Percentiles rank a stretch among this genome's conserved stretches.
These are phyloP conservation scores for Coprinopsis cinerea DNA, from an alignment of 768 basidiomycete species.

Conservation along the genomic window DNA sequence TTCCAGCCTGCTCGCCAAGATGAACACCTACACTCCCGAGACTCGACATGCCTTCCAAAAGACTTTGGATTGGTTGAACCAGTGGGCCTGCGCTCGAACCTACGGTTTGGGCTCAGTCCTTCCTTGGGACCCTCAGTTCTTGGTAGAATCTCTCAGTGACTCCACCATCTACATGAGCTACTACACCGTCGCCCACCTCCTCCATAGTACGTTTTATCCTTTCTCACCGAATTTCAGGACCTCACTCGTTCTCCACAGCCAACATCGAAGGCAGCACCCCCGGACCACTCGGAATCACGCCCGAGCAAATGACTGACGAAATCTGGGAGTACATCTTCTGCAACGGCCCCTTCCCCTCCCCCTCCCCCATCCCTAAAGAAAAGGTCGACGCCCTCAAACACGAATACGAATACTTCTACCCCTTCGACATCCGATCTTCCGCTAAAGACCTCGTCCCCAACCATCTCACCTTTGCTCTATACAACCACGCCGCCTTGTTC, in stretches of 20 bases:
- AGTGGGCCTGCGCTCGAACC: conserved; percentile 99
- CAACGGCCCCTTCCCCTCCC: conserved; percentile 66
- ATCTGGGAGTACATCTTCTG: conserved; percentile 94
- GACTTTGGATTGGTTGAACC: conserved; percentile 89
- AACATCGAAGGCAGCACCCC: conserved; percentile 72
- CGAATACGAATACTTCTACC: conserved; percentile 96
- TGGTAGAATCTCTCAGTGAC: conserved; percentile 95
- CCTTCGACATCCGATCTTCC: conserved; percentile 95
- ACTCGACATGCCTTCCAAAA: conserved; percentile 90
- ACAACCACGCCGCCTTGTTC: conserved; percentile 95
- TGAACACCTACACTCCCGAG: conserved; percentile 90
- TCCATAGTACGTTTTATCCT: conserved; percentile 63
- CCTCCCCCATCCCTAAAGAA: conserved; percentile 61
- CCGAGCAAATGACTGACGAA: conserved; percentile 96
- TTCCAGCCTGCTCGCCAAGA: conserved; percentile 64
- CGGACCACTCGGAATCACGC: conserved; percentile 78
- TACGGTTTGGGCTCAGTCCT: conserved; percentile 94
- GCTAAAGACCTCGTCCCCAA: conserved; percentile 97
- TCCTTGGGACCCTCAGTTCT: conserved; percentile 95
- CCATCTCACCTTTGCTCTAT: conserved; percentile 89
- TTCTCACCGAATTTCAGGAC: not conserved
- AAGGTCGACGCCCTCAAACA: conserved; percentile 82
- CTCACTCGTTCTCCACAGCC: conserved; percentile 29
- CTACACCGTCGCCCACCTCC: conserved; percentile 87
- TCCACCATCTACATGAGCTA: conserved; percentile 99